These are phyloP conservation scores for Decorospora gaudefroyi DNA, from an alignment of 2,329 filamentous ascomycete species.

Conservation along the genomic window DNA sequence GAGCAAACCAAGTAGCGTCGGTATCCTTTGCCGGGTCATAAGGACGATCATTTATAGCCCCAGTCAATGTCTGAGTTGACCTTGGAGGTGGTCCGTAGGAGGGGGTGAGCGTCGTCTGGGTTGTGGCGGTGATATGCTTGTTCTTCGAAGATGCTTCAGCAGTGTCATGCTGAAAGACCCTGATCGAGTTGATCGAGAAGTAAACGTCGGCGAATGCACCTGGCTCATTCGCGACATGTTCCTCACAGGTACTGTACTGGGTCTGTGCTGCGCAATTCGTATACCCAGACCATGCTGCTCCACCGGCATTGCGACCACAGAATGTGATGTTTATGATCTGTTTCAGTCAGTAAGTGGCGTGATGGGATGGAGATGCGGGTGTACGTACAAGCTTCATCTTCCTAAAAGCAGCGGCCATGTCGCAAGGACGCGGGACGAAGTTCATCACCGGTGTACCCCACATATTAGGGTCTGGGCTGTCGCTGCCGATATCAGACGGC, in stretches of 20 bases:
- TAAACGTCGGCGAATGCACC: conserved; percentile 27
- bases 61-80: neutral
- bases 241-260: conserved; percentile 53
- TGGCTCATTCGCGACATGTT: conserved; percentile 27
- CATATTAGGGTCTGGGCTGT: conserved; percentile 50
- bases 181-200: conserved; percentile 26
- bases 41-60: neutral
- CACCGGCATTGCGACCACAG: conserved; percentile 47
- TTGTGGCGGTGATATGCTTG: neutral
- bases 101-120: neutral
- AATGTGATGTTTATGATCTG: conserved; percentile 54
- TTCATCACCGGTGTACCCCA: conserved; percentile 48
- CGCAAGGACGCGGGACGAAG: conserved; percentile 41
- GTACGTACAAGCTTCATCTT: conserved; percentile 25
- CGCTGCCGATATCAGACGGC: conserved; percentile 52
- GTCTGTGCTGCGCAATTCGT: conserved; percentile 16
- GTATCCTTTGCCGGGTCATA: too few relatives aligned
- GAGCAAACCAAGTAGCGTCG: too few relatives aligned
- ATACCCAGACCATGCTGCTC: conserved; percentile 56
- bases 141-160: too few relatives aligned
- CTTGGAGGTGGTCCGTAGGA: too few relatives aligned
- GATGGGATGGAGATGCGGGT: neutral
- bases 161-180: conserved; percentile 9
- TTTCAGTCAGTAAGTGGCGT: neutral
- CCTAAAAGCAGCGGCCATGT: conserved; percentile 51